Conservation (phyloP, 139 green algal genomes). For the Asterochloris erici region DNA sequence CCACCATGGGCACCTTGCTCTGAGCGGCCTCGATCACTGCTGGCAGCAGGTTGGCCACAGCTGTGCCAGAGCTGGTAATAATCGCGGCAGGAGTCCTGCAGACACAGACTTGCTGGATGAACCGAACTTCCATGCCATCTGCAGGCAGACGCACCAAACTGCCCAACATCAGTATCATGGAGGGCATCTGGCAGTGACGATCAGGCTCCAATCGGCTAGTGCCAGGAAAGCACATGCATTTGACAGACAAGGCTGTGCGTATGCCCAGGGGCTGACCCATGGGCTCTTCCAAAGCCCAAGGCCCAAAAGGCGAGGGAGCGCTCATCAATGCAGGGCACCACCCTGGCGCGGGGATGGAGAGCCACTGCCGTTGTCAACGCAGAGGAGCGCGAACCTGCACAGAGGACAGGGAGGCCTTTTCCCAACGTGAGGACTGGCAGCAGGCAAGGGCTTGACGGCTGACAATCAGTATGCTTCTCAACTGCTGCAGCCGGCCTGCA, state of each 20-base stretch:
- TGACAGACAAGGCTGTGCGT: neutral
- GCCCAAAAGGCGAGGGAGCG: constrained; percentile 96
- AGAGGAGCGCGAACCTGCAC: constrained; percentile 82
- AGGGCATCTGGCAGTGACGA: too few species aligned
- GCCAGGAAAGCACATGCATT: too few species aligned
- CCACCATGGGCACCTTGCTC: constrained; percentile 77
- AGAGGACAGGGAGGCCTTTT: neutral
- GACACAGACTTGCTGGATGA: neutral
- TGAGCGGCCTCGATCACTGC: constrained; percentile 88
- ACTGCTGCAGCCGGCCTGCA: too few species aligned
- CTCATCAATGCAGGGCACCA: constrained; percentile 93
- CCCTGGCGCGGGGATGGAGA: constrained; percentile 66
- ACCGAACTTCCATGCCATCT: neutral
- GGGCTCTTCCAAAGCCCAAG: constrained; percentile 70
- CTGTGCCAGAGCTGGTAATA: constrained; percentile 86
- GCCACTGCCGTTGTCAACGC: constrained; percentile 84
- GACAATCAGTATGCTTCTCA: too few species aligned
- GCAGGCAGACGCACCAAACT: neutral
- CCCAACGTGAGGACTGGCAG: too few species aligned
- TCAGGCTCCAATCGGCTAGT: too few species aligned
- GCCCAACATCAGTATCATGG: too few species aligned
- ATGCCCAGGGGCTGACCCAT: constrained; percentile 8
- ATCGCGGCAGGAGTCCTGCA: constrained; percentile 55
- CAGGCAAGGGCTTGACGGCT: too few species aligned
- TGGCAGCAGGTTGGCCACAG: constrained; percentile 96